Evolutionary conservation across 2,329 filamentous ascomycete genomes (phyloP), one percentile per base, ranked within the genome.

Genomic region (Claviceps sp.): DNA sequence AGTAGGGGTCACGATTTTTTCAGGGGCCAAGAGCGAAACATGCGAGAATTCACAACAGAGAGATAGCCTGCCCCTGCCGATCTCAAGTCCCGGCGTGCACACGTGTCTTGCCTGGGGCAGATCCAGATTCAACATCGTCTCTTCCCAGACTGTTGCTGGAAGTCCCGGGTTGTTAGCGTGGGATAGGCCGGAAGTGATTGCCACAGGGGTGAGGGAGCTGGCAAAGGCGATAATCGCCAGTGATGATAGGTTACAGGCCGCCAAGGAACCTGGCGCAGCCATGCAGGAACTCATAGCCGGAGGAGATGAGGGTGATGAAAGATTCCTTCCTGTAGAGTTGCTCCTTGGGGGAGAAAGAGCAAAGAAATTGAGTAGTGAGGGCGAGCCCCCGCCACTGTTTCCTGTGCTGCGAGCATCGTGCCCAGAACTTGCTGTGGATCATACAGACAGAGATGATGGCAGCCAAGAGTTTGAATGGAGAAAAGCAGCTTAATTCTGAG

Each of bases 31-130:
- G 64, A 22, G 20, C 13, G 30, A 41, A 22, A 40, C n/a, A 13
- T 63, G 1, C 46, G 6, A 38, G 2, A 34, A 16, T 16, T 20
- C 16, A 7, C 36, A 26, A 8, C n/a, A 26, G n/a, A 38, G 37
- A 36, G 40, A 26, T n/a, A 16, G 30, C 56, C 54, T 38, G 26
- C 52, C 40, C 41, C 52, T 57, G n/a, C 62, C 64, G 4, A 56
- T 54, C 4, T 61, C 61, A 1, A 55, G 59, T 2, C 57, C 56
- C 13, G 56, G 55, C 4, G 46, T 57, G 1, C 76, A 77, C 53
- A 63, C 65, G 1, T 77, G 73, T 47, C 73, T 75, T 1, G 65
- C 63, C n/a, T 78, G 75, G 75, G 75, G 67, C 0, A 70, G 65
- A 8, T 54, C 64, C 14, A 64, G 62, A 6, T 77, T 72, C 54